Evolutionary conservation across 208 protist species (phyloP), one percentile per base, ranked within the genome.

Genomic region (Crithidia fasciculata): DNA sequence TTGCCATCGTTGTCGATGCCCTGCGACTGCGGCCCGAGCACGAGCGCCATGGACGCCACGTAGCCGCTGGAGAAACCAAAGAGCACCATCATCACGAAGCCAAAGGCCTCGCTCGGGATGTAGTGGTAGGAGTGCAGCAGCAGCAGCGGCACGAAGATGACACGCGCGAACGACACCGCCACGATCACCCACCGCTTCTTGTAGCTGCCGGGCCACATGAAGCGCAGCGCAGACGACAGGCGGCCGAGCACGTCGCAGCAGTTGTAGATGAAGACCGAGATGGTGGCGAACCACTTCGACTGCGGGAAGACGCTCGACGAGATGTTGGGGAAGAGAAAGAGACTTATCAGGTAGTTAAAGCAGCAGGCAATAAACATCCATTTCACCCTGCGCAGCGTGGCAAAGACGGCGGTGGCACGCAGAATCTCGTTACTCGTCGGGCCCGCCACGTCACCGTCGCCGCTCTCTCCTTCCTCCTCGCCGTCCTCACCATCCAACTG

Each of bases 51-150:
- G 41, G 59, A 78, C 10, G 67, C 79, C 36, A 88, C 68, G 61
- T 83, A 91, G 49, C 87, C 87, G 66, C 90, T 94, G 0, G 84
- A 82, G 59, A 85, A 75, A 36, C 80, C 83, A 63, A 89, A 85
- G 28, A 87, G 56, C 28, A 87, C 59, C 68, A 83, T 74, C 58
- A 91, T 78, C 28, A 94, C 72, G 56, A 85, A 85, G 50, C 50
- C 65, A 65, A 68, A 80, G 12, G 72, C 78, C 61, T 82, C 75
- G 13, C 64, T 39, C n/a, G 82, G 72, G 73, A 94, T 89, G 75
- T 86, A 81, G 58, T 86, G 72, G 62, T 84, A 89, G 54, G 83
- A 81, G 52, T 78, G 18, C 18, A 93, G 54, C n/a, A 93, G 37
- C 44, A 91, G 47, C 39, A 88, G 80, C 44, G 86, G 84, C 18